Evolutionary conservation across 2,329 filamentous ascomycete genomes (phyloP), one percentile per base, ranked within the genome.

Genomic region (Neonectria neomacrospora): DNA sequence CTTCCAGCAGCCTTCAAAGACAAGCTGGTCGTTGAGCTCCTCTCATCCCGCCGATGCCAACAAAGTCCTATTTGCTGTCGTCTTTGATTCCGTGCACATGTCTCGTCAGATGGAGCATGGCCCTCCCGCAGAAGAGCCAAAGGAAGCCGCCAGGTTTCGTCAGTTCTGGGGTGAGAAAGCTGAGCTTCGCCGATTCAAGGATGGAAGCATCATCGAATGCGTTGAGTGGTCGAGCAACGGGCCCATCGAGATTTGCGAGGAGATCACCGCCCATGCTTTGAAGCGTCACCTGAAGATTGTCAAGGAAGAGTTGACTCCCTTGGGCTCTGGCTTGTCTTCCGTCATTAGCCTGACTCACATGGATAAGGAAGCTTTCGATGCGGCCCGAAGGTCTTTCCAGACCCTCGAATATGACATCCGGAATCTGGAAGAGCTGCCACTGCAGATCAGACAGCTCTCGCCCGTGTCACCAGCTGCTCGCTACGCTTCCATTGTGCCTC

Each of bases 151-250:
- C 10, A 85, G 85, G 32, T 99, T 97, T 77, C 91, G 93, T 37
- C 88, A 90, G 34, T 98, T 99, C 76, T 99, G 96, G 96, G 96
- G 95, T 7, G 91, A 95, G 10, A 97, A 96, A 76, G 88, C 96
- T 1, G 96, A 99, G 77, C 84, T 99, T 48, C 88, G 96, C 67
- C 91, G 96, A 20, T 99, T 99, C 83, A 96, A 94, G 72, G 94
- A 98, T 73, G 96, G 96, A 22, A 95, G 91, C 71, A 97, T 99
- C 68, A 85, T 94, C 9, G 96, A 99, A 78, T 97, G 92, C 73
- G 82, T 98, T 30, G 90, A 97, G 20, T 99, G 96, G 96, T 84
- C 84, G 2, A 86, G 89, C 67, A 84, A 86, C 58, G 82, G 86
- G 1, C 81, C 88, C 1, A 81, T 84, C 3, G 87, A 90, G 7